Evolutionary conservation across 805 yeast genomes (phyloP).

Genomic region (Hanseniaspora thailandica): DNA sequence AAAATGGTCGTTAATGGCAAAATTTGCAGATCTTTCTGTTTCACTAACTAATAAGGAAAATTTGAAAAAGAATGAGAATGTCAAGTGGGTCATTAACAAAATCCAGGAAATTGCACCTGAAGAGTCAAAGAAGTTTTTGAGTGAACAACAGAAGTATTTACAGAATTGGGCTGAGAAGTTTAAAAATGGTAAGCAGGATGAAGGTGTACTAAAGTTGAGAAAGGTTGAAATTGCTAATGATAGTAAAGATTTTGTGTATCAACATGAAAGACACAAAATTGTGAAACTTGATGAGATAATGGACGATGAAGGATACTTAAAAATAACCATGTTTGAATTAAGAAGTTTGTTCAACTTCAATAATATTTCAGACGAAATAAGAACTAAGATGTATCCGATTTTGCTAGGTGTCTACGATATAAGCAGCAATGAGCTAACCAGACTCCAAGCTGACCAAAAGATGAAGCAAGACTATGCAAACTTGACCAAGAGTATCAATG

Average conservation of each 20-base stretch:
- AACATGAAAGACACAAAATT: neutral
- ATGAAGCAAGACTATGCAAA: conserved; percentile 46
- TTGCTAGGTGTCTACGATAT: conserved; percentile 76
- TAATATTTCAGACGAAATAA: conserved; percentile 37
- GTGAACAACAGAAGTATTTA: conserved; percentile 9
- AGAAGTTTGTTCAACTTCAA: conserved; percentile 4
- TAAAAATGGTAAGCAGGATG: neutral
- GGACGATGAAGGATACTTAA: conserved; percentile 63
- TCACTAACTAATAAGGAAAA: conserved; percentile 20
- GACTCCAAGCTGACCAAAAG: conserved; percentile 46
- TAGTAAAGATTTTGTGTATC: neutral
- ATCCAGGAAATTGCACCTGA: conserved; percentile 53
- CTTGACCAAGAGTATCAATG: neutral
- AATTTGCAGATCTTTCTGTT: conserved; percentile 66
- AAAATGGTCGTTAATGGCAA: conserved; percentile 77
- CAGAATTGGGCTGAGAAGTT: conserved; percentile 6
- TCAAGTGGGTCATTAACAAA: conserved; percentile 47
- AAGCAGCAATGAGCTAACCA: conserved; percentile 64
- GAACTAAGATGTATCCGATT: conserved; percentile 78
- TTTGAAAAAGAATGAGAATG: conserved; percentile 20
- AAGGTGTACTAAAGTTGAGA: neutral
- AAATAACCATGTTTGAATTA: conserved; percentile 55
- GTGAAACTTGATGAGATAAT: conserved; percentile 22
- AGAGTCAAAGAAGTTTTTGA: conserved; percentile 39
- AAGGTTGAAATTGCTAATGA: conserved; percentile 1